Conservation (phyloP, 2,329 filamentous ascomycete genomes). For the Dendrostoma leiphaemia region DNA sequence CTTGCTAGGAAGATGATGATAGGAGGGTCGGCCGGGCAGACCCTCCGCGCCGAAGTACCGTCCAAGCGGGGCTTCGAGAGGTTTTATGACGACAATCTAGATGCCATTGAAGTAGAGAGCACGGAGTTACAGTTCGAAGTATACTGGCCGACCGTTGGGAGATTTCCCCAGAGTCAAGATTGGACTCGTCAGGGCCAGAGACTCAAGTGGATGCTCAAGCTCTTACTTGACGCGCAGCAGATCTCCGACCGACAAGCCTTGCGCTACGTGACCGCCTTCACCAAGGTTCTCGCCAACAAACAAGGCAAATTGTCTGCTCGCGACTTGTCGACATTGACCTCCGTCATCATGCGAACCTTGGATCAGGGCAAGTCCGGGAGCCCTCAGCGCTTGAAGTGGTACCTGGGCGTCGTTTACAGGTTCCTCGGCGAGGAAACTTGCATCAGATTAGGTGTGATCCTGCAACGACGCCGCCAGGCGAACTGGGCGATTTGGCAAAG, state of each 20-base stretch:
- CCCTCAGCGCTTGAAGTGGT: conserved; percentile 34
- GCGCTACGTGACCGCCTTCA: conserved; percentile 31
- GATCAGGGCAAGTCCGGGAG: conserved; percentile 31
- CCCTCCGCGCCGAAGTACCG: not conserved
- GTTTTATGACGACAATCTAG: not conserved
- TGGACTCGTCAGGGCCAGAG: conserved; percentile 1
- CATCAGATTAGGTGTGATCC: conserved; percentile 20
- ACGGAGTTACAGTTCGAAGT: not conserved
- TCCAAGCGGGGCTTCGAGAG: not conserved
- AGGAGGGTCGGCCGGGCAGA: not conserved
- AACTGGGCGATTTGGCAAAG: conserved; percentile 7
- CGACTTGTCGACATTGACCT: conserved; percentile 15
- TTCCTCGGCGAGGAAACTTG: conserved; percentile 25
- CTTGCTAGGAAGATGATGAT: conserved; percentile 3
- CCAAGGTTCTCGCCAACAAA: conserved; percentile 27
- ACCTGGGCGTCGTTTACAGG: conserved; percentile 29
- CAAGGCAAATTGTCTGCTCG: conserved; percentile 28
- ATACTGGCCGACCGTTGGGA: not conserved
- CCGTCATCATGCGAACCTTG: conserved; percentile 34
- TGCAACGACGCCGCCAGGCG: conserved; percentile 25
- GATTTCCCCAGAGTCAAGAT: not conserved
- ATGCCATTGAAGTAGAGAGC: not conserved
- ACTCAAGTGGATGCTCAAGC: conserved; percentile 6
- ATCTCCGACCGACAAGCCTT: conserved; percentile 25
- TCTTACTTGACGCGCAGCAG: not conserved